Evolutionary conservation across 2,329 filamentous ascomycete genomes (phyloP), one percentile per base, ranked within the genome.

Genomic region (Apiospora malaysiana): DNA sequence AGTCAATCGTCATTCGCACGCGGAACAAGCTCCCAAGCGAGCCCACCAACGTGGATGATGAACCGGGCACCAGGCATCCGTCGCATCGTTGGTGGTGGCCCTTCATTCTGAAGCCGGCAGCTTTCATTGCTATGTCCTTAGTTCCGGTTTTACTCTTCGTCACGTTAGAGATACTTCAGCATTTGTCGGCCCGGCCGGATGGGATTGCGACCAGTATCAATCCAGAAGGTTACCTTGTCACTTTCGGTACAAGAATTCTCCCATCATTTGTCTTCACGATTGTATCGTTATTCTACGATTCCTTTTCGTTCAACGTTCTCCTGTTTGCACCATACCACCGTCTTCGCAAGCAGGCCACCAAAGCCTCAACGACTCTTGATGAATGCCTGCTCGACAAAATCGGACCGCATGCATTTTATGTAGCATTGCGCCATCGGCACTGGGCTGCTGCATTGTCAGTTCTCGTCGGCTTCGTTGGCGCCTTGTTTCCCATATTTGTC

Each of bases 361-460:
- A 32, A 37, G 49, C 68, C 43, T 47, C 49, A 16, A 42, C 49
- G 40, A 63, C 68, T 27, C 27, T 56, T 16, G 6, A 69, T 21
- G 68, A 63, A 23, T 69, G 46, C 23, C 32, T 69, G 23, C 45
- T 69, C 8, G 68, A 63, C 27, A 63, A 69, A 43, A 63, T 63
- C n/a, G 49, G 47, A 18, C 68, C 68, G 14, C 68, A 69, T 47
- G 49, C 68, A 14, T 49, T 69, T 18, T 63, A 37, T 27, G 23
- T 43, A 3, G 68, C 68, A 63, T 43, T 69, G 9, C 25, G 68
- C 16, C 49, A 69, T 45, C 32, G 49, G 18, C 49, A 69, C 21
- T 69, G 68, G 68, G 68, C 68, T n/a, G 68, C 68, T 63, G 68
- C 46, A 23, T 63, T 69, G 9, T 56, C 68, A 7, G 45, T 63